Conservation (phyloP, 345 rosid genomes). For the Trapa bicornis region DNA sequence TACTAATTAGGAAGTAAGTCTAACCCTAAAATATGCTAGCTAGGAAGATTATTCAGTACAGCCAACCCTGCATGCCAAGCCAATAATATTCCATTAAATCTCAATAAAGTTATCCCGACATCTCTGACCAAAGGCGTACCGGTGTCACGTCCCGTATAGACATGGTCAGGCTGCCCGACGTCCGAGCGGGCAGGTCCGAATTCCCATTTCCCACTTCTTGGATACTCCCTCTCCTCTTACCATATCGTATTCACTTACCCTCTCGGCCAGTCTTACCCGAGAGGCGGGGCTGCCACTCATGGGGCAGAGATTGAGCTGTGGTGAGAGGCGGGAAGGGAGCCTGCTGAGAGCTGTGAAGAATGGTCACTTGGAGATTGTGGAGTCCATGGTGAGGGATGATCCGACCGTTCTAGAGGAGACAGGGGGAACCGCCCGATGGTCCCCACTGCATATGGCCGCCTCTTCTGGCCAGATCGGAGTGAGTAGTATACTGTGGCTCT, state of each 20-base stretch:
- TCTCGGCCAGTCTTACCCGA: neutral
- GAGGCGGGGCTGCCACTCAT: conserved; percentile 8
- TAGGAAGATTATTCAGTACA: too few species aligned
- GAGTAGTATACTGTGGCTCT: neutral
- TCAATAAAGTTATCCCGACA: neutral
- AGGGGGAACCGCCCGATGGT: conserved; percentile 66
- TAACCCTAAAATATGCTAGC: too few species aligned
- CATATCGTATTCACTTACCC: neutral
- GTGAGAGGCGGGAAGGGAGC: conserved; percentile 46
- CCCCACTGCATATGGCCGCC: conserved; percentile 83
- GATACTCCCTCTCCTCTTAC: neutral
- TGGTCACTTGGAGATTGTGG: conserved; percentile 46
- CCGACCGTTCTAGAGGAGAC: conserved; percentile 40
- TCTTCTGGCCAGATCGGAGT: conserved; percentile 98
- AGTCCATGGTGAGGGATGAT: conserved; percentile 36
- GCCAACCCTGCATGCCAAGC: too few species aligned
- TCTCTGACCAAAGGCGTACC: neutral
- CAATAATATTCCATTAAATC: too few species aligned
- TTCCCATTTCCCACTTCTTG: neutral
- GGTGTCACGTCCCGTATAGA: neutral
- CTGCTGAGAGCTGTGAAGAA: conserved; percentile 58
- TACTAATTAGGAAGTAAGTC: too few species aligned
- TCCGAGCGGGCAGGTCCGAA: conserved; percentile 9
- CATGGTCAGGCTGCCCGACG: conserved; percentile 3
- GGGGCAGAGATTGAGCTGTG: conserved; percentile 96